Evolutionary conservation across 495 filamentous ascomycete species (phyloP), one percentile per base, ranked within the genome.

Genomic region (Viridothelium virens): DNA sequence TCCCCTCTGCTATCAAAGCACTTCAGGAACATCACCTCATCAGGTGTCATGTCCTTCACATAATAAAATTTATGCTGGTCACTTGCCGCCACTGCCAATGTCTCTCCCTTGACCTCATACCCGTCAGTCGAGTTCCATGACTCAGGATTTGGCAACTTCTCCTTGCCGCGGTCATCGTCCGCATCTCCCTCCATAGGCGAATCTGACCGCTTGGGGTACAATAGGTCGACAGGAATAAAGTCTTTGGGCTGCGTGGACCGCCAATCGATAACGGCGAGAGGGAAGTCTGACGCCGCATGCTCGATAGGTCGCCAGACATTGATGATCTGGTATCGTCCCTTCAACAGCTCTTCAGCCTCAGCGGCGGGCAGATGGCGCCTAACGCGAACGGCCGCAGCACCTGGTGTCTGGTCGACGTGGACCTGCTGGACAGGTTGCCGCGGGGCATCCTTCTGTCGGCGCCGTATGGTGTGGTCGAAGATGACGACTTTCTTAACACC

Each of bases 231-330:
- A 0, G 69, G 69, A 46, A 75, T 65, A 64, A 75, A 77, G 64
- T 77, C 74, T 4, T 31, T 33, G 0, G 74, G 74, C n/a, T 18
- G 12, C 3, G 75, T 77, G 4, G 69, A 69, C 0, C 75, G 73
- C 75, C 75, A 77, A 59, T 77, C 75, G 7, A 77, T 66, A 1
- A 77, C 74, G 0, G 74, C 75, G 31, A 77, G 72, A 3, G 75
- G 75, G 64, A 72, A 72, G 62, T 77, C 75, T 3, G 70, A 68
- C 0, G 75, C 75, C 11, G 73, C 67, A 56, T 75, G 81, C 67
- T 82, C 82, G 69, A 91, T 89, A 1, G 89, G 88, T 0, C 88
- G 85, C 89, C 88, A 91, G 65, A 90, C 87, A 68, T 91, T 91
- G 77, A 91, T 89, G 73, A 91, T 88, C 72, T 91, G 87, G 71